phyloP scores from a whole-genome alignment of 2,329 filamentous ascomycete genomes.

The Epichloe scottii region DNA sequence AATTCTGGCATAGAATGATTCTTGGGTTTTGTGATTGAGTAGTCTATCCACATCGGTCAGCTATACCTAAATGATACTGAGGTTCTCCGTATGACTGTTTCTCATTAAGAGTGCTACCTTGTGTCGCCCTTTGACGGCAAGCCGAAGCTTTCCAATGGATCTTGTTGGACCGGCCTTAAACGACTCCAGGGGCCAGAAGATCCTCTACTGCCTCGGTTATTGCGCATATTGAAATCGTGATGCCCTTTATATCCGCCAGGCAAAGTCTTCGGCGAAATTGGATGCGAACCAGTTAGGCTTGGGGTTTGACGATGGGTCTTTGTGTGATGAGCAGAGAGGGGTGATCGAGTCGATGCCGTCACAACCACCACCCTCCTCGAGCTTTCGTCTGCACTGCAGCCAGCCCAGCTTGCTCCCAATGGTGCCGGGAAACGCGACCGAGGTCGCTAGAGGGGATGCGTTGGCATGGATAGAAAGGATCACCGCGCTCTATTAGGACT shows the following conservation, averaged over 20 bases:
- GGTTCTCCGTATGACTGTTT: background rate
- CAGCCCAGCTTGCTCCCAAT: conserved; percentile 10
- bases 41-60: conserved; percentile 33
- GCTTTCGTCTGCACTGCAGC: conserved; percentile 11
- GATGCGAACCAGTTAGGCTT: background rate
- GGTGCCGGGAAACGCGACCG: background rate
- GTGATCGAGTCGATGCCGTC: background rate
- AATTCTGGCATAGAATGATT: conserved; percentile 77
- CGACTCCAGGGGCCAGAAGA: conserved; percentile 51
- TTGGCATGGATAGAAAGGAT: background rate
- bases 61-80: background rate
- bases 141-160: conserved; percentile 70
- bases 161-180: conserved; percentile 60
- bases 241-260: background rate
- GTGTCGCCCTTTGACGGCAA: conserved; percentile 85
- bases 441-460: background rate
- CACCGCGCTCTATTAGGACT: background rate
- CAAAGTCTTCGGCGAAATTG: background rate
- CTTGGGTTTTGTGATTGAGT: conserved; percentile 64
- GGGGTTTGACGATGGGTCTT: background rate
- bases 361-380: background rate
- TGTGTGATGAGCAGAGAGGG: background rate
- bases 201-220: conserved; percentile 17
- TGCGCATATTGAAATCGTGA: conserved; percentile 4
- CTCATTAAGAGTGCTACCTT: conserved; percentile 36